Evolutionary conservation across 805 yeast species (phyloP).

Genomic region (Metschnikowia proteae): DNA sequence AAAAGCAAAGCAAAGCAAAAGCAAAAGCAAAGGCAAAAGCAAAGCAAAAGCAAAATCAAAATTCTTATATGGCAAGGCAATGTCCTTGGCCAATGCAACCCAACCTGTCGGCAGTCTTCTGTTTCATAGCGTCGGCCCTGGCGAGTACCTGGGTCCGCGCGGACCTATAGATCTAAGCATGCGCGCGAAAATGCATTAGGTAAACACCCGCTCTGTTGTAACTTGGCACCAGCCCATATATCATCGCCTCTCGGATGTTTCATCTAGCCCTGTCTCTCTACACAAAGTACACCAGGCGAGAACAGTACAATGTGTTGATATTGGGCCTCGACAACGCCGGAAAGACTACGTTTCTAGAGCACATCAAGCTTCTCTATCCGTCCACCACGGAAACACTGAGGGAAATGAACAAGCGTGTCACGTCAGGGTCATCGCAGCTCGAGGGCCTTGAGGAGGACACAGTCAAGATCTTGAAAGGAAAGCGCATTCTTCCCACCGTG

Average conservation of each 20-base stretch:
- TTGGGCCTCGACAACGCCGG: constrained; percentile 96
- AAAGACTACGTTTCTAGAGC: constrained; percentile 57
- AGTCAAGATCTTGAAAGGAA: constrained; percentile 34
- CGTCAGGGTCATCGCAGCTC: constrained; percentile 10
- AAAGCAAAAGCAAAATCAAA: no score
- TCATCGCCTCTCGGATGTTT: constrained; percentile 27
- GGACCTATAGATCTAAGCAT: neutral
- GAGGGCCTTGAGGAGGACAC: constrained; percentile 19
- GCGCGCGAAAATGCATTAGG: constrained; percentile 2
- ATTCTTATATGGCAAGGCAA: no score
- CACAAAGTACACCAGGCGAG: constrained; percentile 44
- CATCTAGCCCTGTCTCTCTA: constrained; percentile 43
- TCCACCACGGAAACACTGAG: constrained; percentile 22
- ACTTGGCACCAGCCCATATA: neutral
- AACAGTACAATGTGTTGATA: constrained; percentile 53
- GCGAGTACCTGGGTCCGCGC: neutral
- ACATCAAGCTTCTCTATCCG: constrained; percentile 36
- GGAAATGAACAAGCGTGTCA: constrained; percentile 13
- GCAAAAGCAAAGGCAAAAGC: no score
- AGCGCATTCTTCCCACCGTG: constrained; percentile 82
- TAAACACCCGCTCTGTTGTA: neutral
- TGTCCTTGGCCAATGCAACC: no score
- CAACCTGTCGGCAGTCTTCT: neutral
- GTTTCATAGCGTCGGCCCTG: neutral
- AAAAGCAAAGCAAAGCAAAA: no score